Evolutionary conservation across 108 stramenopile genomes (phyloP).

Genomic region (Discostella pseudostelligera): DNA sequence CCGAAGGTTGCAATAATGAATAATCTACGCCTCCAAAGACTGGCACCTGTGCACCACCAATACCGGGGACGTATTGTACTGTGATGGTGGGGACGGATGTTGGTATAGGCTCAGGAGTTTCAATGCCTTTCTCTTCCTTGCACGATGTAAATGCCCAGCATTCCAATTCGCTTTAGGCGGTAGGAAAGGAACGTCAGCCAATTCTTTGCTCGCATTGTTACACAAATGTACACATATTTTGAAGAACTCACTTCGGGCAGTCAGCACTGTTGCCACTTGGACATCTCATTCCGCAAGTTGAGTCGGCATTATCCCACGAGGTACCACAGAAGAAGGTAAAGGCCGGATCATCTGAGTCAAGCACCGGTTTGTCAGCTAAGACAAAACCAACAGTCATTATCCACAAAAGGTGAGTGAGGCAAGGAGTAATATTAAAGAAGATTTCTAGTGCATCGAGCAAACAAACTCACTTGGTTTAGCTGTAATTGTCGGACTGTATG

Average conservation of each 20-base stretch:
- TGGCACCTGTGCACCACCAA: constrained; percentile 40
- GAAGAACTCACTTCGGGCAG: constrained; percentile 38
- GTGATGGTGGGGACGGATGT: constrained; percentile 23
- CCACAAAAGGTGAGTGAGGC: neutral
- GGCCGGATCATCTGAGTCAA: constrained; percentile 17
- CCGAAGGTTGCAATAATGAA: constrained; percentile 17
- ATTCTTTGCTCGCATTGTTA: neutral
- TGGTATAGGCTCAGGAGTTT: constrained; percentile 17
- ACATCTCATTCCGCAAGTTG: constrained; percentile 38
- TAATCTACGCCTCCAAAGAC: constrained; percentile 40
- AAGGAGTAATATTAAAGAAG: neutral
- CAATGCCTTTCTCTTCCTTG: constrained; percentile 31
- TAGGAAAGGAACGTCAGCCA: no score
- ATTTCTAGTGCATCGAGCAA: no score
- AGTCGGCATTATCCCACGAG: constrained; percentile 43
- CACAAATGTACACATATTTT: neutral
- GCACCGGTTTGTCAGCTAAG: constrained; percentile 14
- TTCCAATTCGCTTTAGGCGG: constrained; percentile 23
- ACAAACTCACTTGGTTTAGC: constrained; percentile 23
- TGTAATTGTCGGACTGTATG: constrained; percentile 33
- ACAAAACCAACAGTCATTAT: neutral
- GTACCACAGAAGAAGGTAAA: constrained; percentile 41
- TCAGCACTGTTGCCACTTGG: constrained; percentile 34
- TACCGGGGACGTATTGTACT: constrained; percentile 31
- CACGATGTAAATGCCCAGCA: constrained; percentile 47